Base-by-base conservation (phyloP, 2,329 filamentous ascomycete genomes). In the Myotisia sp. region DNA sequence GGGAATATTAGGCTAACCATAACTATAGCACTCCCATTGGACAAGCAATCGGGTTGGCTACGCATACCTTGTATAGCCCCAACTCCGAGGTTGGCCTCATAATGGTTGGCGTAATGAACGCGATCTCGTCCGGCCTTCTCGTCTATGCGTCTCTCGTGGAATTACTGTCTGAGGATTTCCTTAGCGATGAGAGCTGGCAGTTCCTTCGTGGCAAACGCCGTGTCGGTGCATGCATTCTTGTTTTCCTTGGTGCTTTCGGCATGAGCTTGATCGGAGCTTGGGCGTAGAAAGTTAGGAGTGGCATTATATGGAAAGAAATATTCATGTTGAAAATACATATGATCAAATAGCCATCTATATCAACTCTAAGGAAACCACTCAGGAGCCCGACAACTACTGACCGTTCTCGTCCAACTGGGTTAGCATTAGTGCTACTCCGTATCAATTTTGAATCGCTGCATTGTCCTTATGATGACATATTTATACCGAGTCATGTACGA, bases 91-190 rank as follows among this genome's bases (percentile, higher is more conserved):
- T 73, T 1, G 80, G 81, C 0, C 60, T 87, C 20, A 61, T 87
- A 8, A 71, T 86, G 50, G 80, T 86, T 2, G 81, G 81, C 9
- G 70, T 79, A 45, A 86, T 86, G 79, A 86, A 87, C 45, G 79
- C 79, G 31, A 76, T 87, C 23, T 83, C 77, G 0, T 73, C 76
- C n/a, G 81, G 81, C 0, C 61, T 87, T 24, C 56, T 87, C 22
- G 64, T 86, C 5, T 87, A 83, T 47, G 79, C 81, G 0, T 80
- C 79, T 0, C 58, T 87, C 14, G 79, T 87, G 1, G 79, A 87
- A 56, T 60, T 87, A 10, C 65, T 87, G 38, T 76, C 79, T 0
- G 80, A 86, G 52, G 81, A 87, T 49, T 86, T 86, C 42, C 51
- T 85, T 39, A 74, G 71, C 8, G 78, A 83, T 44, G 77, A 80